Evolutionary conservation across 2,329 filamentous ascomycete genomes (phyloP), one percentile per base, ranked within the genome.

Genomic region (Aspergillus sclerotialis): DNA sequence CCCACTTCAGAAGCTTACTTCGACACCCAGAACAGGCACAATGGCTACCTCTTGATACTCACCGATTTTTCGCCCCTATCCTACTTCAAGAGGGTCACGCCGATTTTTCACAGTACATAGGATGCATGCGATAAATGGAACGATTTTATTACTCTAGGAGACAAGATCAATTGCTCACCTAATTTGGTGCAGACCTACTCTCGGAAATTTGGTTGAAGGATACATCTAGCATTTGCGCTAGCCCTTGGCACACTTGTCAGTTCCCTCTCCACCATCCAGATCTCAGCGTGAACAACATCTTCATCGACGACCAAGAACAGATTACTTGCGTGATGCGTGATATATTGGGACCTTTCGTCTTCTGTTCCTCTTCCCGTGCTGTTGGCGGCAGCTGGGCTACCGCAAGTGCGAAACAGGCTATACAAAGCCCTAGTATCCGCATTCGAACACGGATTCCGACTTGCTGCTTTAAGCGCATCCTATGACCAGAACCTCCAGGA

Each of bases 121-220:
- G 35, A 14, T 7, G 47, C 50, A 9, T 31, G 38, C 4, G 21
- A 49, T 26, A 33, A 44, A 28, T 54, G 35, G 48, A 48, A 45
- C 30, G 40, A 55, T 33, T 56, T 52, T 32, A 36, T 55, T 10
- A 13, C 45, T n/a, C 10, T 48, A 17, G 38, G 45, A 27, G 2
- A 27, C 4, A 56, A 55, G 34, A 44, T 33, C 8, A 36, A 56
- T 33, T 37, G 39, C 1, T 33, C 42, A 2, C 36, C 46, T 3
- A 57, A 54, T 30, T 53, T 26, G 37, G 36, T 18, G 47, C 37
- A 7, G 35, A 50, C 8, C 26, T 36, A 26, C 47, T 50, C 10
- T 37, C 28, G n/a, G 41, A 48, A 5, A 41, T 53, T 7, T 23
- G 19, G 19, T 10, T 23, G 19, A 23, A 23, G 19, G 10, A 23